Evolutionary conservation across 352 stramenopile genomes (phyloP).

Genomic region (Blastocystis sp.): DNA sequence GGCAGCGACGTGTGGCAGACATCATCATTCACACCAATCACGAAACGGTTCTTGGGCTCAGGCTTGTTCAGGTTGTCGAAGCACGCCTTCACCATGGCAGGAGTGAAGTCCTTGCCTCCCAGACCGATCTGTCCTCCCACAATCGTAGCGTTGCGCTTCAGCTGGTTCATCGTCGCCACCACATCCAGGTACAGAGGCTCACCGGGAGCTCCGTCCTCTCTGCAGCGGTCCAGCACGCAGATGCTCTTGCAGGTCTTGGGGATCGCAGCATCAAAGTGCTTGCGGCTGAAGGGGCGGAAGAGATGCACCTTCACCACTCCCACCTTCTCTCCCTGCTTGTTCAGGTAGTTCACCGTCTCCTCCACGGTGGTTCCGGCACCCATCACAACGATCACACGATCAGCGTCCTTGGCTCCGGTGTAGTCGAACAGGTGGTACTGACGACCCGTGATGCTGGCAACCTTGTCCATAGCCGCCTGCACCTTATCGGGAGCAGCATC

Average conservation of each 20-base stretch:
- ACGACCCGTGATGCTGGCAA: conserved; percentile 68
- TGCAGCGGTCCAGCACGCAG: conserved; percentile 67
- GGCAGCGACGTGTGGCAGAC: conserved; percentile 63
- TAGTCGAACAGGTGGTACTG: conserved; percentile 75
- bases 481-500: conserved; percentile 65
- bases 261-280: conserved; percentile 67
- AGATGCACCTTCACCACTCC: conserved; percentile 69
- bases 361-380: conserved; percentile 65
- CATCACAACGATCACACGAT: conserved; percentile 69
- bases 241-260: conserved; percentile 65
- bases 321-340: conserved; percentile 69
- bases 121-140: conserved; percentile 68
- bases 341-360: conserved; percentile 68
- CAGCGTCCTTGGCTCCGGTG: conserved; percentile 65
- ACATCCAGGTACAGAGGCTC: conserved; percentile 65
- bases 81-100: conserved; percentile 67
- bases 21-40: conserved; percentile 72
- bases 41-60: conserved; percentile 65
- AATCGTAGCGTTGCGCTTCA: conserved; percentile 62
- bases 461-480: conserved; percentile 68
- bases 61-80: conserved; percentile 64
- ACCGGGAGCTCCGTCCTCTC: conserved; percentile 67
- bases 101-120: conserved; percentile 66
- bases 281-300: conserved; percentile 68
- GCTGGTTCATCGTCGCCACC: conserved; percentile 67